Evolutionary conservation across 2,329 filamentous ascomycete species (phyloP), one percentile per base, ranked within the genome.

Genomic region (Nannizziopsis barbatae): DNA sequence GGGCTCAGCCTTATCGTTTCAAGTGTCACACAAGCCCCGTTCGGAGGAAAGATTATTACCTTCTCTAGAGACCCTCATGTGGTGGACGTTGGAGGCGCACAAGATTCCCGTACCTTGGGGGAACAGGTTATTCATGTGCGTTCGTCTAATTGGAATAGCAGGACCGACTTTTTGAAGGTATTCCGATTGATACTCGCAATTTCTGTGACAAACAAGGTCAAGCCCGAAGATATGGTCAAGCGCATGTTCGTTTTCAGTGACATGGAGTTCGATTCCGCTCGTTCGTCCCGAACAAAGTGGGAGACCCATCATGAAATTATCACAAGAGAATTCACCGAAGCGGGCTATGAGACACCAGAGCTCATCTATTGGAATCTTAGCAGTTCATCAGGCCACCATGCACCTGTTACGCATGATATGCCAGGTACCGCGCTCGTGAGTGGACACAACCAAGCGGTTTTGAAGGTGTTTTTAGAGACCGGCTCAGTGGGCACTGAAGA

Each of bases 191-290:
- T 80, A 41, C 69, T 80, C 0, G 75, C 75, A 2, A 70, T 76
- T 65, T 76, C 77, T 0, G 45, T 72, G 6, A 39, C 65, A 41
- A 67, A 77, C 53, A 68, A 74, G 9, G 55, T 80, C 31, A 68
- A 64, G 53, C 70, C 66, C 35, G 73, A 77, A 47, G 71, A 80
- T 35, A 80, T 81, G 76, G 70, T 80, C 12, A 79, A 78, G 62
- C 72, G 74, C 3, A 58, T 81, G 12, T 79, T 81, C 55, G 72
- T 80, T 31, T 80, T 80, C 55, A 73, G 66, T 39, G 76, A 79
- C 57, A 80, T 80, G 77, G 75, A 80, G 39, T 80, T 81, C 56
- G 60, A 80, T 52, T 0, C 50, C 0, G 70, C 70, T 1, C 22
- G 15, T 17, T 44, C 17, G 6, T n/a, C 5, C 1, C 11, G 39